Conservation (phyloP, 2,329 filamentous ascomycete species). For the Coniochaeta sp. region DNA sequence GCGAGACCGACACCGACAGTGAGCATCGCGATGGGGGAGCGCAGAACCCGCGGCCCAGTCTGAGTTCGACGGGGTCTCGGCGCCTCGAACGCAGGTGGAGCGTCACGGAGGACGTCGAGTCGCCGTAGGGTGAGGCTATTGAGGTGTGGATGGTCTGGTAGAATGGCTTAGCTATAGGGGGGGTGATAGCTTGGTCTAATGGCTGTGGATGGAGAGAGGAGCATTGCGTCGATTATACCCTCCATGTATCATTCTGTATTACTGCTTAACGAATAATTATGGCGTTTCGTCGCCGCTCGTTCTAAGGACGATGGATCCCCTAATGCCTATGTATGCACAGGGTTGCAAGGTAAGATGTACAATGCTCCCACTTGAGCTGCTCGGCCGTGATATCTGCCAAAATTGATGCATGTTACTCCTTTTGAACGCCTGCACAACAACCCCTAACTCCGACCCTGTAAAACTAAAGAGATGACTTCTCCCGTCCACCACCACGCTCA, state of each 20-base stretch:
- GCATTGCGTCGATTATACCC: not conserved
- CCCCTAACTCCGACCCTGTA: not conserved
- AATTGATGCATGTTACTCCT: not conserved
- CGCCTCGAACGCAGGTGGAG: not conserved
- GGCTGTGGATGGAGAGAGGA: not conserved
- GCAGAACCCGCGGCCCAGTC: slow-evolving; percentile 7
- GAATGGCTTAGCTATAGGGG: no score
- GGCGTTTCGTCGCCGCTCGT: not conserved
- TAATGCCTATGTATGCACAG: not conserved
- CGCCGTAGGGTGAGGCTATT: not conserved
- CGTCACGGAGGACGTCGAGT: not conserved
- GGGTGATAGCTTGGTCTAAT: slow-evolving; percentile 3
- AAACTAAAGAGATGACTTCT: not conserved
- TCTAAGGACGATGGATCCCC: not conserved
- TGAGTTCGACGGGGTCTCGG: not conserved
- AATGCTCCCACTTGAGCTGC: not conserved
- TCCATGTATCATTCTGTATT: not conserved
- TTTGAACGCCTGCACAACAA: not conserved
- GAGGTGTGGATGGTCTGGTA: not conserved
- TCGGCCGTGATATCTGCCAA: not conserved
- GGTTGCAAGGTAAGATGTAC: not conserved
- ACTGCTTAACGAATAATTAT: not conserved
- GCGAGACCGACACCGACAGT: not conserved
- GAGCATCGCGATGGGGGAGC: not conserved
- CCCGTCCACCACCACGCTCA: slow-evolving; percentile 16